Evolutionary conservation across 306 rosid genomes (phyloP), one percentile per base, ranked within the genome.

Genomic region (Cercis canadensis): DNA sequence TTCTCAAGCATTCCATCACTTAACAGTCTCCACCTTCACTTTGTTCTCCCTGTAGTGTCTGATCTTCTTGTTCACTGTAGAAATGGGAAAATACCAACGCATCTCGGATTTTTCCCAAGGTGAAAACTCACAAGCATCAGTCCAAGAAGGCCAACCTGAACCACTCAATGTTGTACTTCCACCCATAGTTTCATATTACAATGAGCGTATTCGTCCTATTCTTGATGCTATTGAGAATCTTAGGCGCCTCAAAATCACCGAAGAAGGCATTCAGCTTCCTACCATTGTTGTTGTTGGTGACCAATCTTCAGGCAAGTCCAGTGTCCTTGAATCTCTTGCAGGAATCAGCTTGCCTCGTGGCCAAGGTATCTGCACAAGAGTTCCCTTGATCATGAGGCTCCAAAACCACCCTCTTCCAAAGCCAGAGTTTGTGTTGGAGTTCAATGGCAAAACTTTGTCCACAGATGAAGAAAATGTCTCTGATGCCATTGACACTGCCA

Each of bases 321-420:
- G 85, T 13, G 85, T 81, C 8, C 76, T 81, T 4, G 85, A 80
- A 15, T 80, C 84, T 2, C 77, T 75, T 0, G 84, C 84, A 0
- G 77, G 80, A 7, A 80, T 80, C 34, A 76, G 69, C 72, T 71
- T 81, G 19, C 82, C 85, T 4, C 74, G 85, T 0, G 85, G 81
- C 31, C 85, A 81, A 15, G 85, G 81, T 2, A 76, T 81, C 7
- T 76, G 81, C 67, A 81, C 81, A 5, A 71, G 85, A 49, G 82
- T 78, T 11, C 74, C 82, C 19, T 54, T 78, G 14, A 31, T 72
- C n/a, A 71, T 78, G 82, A 65, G 78, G 64, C 82, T 78, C 47
- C 72, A 70, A 40, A 39, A 57, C 57, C 63, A 63, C 8, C 55
- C 69, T 0, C 13, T 47, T 13, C 41, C 72, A 1, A 65, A 70